Conservation (phyloP, 1,139 yeast species). For the Yamadazyma friedrichii region DNA sequence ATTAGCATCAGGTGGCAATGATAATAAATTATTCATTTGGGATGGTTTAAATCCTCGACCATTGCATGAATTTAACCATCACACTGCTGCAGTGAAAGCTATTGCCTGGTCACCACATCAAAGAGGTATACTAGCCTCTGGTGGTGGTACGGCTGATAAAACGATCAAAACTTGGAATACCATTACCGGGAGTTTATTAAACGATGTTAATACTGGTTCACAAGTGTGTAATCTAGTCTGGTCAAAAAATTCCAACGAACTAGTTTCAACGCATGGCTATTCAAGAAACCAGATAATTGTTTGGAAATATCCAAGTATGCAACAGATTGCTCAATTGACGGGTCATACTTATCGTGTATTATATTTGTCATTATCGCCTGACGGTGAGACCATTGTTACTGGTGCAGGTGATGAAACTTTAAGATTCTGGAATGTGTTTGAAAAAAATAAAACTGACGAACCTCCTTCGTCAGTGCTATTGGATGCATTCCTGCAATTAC, state of each 20-base stretch:
- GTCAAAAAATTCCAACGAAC: constrained; percentile 89
- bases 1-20: constrained; percentile 93
- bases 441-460: constrained; percentile 60
- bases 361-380: constrained; percentile 90
- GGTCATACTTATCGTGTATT: constrained; percentile 94
- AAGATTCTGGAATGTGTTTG: constrained; percentile 90
- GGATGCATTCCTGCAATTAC: constrained; percentile 76
- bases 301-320: constrained; percentile 94
- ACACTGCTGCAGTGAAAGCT: constrained; percentile 94
- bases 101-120: constrained; percentile 98
- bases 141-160: constrained; percentile 97
- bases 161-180: constrained; percentile 93
- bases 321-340: constrained; percentile 87
- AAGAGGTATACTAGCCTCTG: constrained; percentile 88
- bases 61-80: constrained; percentile 72
- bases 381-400: constrained; percentile 96
- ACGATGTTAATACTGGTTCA: constrained; percentile 89
- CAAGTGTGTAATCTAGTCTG: constrained; percentile 94
- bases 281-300: constrained; percentile 87
- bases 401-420: constrained; percentile 99
- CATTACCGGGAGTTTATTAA: constrained; percentile 66
- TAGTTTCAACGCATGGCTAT: constrained; percentile 94
- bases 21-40: constrained; percentile 83
- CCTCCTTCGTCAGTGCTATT: constrained; percentile 64
- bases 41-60: constrained; percentile 77